Conservation (phyloP, 345 rosid genomes). For the Garcia nutans region DNA sequence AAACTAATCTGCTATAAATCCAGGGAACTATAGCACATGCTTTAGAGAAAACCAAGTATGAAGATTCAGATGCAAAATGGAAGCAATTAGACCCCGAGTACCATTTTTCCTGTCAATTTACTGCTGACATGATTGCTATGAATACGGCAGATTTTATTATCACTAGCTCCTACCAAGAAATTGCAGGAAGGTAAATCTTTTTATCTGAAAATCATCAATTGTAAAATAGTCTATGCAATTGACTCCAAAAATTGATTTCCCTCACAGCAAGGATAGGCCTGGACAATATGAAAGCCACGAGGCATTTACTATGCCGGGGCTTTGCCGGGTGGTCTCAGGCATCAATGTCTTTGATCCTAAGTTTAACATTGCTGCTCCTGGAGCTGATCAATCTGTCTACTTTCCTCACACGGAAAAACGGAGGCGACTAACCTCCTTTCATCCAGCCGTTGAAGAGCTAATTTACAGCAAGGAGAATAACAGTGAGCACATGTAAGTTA, state of each 20-base stretch:
- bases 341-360: conserved; percentile 87
- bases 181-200: conserved; percentile 74
- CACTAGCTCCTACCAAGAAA: conserved; percentile 92
- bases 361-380: conserved; percentile 92
- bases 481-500: conserved; percentile 67
- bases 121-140: conserved; percentile 85
- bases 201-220: conserved; percentile 10
- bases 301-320: conserved; percentile 89
- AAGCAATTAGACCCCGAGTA: conserved; percentile 78
- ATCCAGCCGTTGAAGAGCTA: conserved; percentile 74
- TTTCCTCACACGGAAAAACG: conserved; percentile 63
- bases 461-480: conserved; percentile 64
- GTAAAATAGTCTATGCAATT: neutral
- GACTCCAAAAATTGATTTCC: neutral
- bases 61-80: conserved; percentile 90
- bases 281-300: conserved; percentile 93
- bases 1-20: conserved; percentile 12
- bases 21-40: conserved; percentile 94
- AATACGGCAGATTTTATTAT: conserved; percentile 81
- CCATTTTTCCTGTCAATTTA: conserved; percentile 93
- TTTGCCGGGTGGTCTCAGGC: conserved; percentile 82
- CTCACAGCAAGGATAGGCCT: conserved; percentile 61
- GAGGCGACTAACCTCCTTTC: conserved; percentile 52
- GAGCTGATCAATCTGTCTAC: conserved; percentile 94
- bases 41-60: conserved; percentile 86